These are phyloP conservation scores for Penicillium sp. DNA, from an alignment of 2,329 filamentous ascomycete genomes.

Conservation along the genomic window DNA sequence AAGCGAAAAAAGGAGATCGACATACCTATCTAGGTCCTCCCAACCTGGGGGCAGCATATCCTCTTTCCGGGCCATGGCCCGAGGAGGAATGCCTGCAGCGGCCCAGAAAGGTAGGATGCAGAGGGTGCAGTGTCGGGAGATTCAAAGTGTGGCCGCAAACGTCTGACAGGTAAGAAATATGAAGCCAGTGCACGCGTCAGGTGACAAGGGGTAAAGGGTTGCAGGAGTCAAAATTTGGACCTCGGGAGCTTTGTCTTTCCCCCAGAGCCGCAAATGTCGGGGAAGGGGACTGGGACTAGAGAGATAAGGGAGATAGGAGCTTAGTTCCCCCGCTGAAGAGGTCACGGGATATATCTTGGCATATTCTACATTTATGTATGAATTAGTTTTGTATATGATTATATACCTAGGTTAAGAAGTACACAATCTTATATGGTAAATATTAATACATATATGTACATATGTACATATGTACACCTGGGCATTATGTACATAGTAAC, in stretches of 20 bases:
- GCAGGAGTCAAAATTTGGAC: slow-evolving; percentile 6
- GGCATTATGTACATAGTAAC: too few species aligned
- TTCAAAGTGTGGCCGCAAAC: slow-evolving; percentile 8
- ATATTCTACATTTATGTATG: background rate
- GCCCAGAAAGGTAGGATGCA: slow-evolving; percentile 9
- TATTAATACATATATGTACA: too few species aligned
- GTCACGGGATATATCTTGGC: slow-evolving; percentile 8
- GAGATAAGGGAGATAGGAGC: slow-evolving; percentile 11
- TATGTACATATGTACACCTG: too few species aligned
- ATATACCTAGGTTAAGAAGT: too few species aligned
- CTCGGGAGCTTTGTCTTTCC: slow-evolving; percentile 6
- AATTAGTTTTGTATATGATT: too few species aligned
- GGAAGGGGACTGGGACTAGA: slow-evolving; percentile 1
- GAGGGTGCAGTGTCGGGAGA: slow-evolving; percentile 7
- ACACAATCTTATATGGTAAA: too few species aligned
- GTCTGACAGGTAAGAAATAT: slow-evolving; percentile 4
- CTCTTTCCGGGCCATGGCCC: slow-evolving; percentile 45
- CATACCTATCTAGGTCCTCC: slow-evolving; percentile 44
- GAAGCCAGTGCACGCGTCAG: slow-evolving; percentile 5
- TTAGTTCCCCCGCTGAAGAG: background rate
- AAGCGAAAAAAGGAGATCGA: slow-evolving; percentile 20
- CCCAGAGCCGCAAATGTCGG: slow-evolving; percentile 14
- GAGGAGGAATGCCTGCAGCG: slow-evolving; percentile 33
- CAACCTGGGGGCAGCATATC: slow-evolving; percentile 43
- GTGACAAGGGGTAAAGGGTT: slow-evolving; percentile 9